Percentiles rank a stretch among this genome's conserved stretches.
Conservation (phyloP, 1,284 basidiomycete genomes). For the Laetiporus sulphureus region DNA sequence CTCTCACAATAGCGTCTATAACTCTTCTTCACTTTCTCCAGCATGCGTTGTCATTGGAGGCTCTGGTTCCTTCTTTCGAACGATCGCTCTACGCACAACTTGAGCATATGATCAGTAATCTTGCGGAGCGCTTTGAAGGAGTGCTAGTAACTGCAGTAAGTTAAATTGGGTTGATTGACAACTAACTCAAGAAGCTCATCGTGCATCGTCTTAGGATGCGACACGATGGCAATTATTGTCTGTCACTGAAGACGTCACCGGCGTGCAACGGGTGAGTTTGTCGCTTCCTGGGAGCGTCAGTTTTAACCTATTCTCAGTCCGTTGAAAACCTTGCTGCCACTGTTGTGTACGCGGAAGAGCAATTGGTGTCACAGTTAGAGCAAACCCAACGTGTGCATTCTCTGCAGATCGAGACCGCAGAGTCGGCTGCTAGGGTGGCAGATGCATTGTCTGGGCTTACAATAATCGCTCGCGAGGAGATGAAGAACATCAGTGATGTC, state of each 20-base stretch:
- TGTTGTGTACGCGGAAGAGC: conserved; percentile 16
- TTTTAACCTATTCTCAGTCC: conserved; percentile 2
- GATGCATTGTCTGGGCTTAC: conserved; percentile 31
- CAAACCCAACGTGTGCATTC: conserved; percentile 25
- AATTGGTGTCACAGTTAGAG: conserved; percentile 21
- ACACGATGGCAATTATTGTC: too few relatives aligned
- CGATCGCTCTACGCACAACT: conserved; percentile 3
- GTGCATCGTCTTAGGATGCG: too few relatives aligned
- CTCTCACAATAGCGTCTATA: not conserved
- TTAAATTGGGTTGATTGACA: too few relatives aligned
- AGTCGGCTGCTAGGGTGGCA: conserved; percentile 30
- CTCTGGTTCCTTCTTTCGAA: conserved; percentile 7
- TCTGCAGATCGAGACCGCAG: conserved; percentile 29
- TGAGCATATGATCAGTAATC: too few relatives aligned
- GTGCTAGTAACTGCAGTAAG: too few relatives aligned
- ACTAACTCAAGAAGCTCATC: too few relatives aligned
- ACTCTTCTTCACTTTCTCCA: not conserved
- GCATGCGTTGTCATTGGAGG: conserved; percentile 1
- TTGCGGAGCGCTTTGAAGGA: conserved; percentile 11
- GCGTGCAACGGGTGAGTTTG: conserved; percentile 23
- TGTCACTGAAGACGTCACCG: too few relatives aligned
- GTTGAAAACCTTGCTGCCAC: conserved; percentile 16
- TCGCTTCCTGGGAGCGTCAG: not conserved
- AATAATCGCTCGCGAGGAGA: conserved; percentile 31
- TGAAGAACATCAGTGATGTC: conserved; percentile 15